Evolutionary conservation across 2,329 filamentous ascomycete genomes (phyloP), one percentile per base, ranked within the genome.

Genomic region (Xylariomycetidae sp.): DNA sequence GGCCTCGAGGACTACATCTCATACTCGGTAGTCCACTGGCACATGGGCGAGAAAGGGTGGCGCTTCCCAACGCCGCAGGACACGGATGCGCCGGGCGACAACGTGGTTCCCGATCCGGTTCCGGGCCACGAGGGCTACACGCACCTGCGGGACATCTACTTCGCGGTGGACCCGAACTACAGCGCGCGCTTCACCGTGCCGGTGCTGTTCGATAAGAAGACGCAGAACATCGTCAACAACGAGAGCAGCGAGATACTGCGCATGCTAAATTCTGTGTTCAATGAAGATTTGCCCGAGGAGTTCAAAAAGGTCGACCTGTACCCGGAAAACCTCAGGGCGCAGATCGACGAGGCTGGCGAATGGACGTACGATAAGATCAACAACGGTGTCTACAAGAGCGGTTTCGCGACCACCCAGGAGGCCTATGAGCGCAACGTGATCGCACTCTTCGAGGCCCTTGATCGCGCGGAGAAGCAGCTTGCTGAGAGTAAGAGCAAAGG

Each of bases 221-320:
- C 67, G 32, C 73, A 79, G 50, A 74, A 67, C 20, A 93, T 95
- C 52, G 88, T 95, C 42, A 92, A 74, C 74, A 95, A 95, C 48
- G 89, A 95, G 71, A 87, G 83, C 59, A 80, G 81, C 46, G 89
- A 95, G 65, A 95, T 95, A 56, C 79, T 95, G 57, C 80, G 89
- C 54, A 94, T 95, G 85, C 68, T 95, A 41, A 85, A 85, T 55
- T 72, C 71, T 25, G 85, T 78, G 58, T 96, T 96, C 55, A 80
- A 96, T 57, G 72, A 75, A 43, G 54, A 85, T 22, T 56, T 89
- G 16, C 72, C 72, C 0, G 66, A 72, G 3, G 57, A 79, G 52
- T 73, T 72, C 3, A 57, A 79, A 52, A 73, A 76, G 55, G 56
- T 89, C 5, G 74, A 81, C 28, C 68, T 89, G 25, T 85, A 84